These are phyloP conservation scores for Fraxinus sp. DNA, from an alignment of 305 asterid species.

Conservation along the genomic window DNA sequence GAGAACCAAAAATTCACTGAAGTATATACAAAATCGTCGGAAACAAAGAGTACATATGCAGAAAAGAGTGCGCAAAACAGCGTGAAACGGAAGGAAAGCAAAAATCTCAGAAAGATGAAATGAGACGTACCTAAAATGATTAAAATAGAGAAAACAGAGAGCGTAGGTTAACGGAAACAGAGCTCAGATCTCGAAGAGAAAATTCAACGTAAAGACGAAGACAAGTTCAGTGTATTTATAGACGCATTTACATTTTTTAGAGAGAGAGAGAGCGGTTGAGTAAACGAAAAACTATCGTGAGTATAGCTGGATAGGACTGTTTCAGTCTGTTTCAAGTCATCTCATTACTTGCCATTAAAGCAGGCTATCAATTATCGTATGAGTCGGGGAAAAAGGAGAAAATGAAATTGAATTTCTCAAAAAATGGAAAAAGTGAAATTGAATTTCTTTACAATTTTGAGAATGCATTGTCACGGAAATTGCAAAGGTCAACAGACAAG, in stretches of 20 bases:
- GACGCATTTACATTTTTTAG: conserved; percentile 13
- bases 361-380: no score
- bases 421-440: no score
- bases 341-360: no score
- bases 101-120: conserved; percentile 1
- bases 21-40: neutral
- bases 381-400: no score
- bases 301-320: no score
- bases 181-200: conserved; percentile 52
- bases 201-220: conserved; percentile 42
- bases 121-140: conserved; percentile 29
- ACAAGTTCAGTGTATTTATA: conserved; percentile 30
- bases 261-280: conserved; percentile 34
- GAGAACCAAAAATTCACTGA: neutral
- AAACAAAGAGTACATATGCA: neutral
- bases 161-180: conserved; percentile 30
- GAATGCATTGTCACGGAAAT: no score
- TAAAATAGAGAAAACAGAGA: conserved; percentile 7
- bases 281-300: neutral
- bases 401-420: no score
- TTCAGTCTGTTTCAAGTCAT: no score
- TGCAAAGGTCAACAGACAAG: no score
- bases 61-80: neutral
- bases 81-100: neutral
- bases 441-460: no score